These are phyloP conservation scores for Botrytis galanthina DNA, from an alignment of 2,329 filamentous ascomycete species.

Conservation along the genomic window DNA sequence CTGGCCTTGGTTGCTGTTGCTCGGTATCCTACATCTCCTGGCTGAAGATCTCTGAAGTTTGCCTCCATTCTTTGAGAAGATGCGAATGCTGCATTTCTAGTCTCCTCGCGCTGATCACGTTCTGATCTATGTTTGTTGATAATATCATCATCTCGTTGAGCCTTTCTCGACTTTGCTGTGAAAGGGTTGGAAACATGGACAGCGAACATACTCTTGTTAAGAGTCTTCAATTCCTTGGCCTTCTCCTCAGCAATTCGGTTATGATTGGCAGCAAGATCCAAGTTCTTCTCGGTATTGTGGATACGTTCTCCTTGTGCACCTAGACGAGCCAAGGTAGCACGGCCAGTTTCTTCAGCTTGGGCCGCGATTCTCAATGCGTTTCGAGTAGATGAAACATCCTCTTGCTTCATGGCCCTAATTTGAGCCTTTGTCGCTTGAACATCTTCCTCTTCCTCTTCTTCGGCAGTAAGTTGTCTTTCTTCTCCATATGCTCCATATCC, in stretches of 20 bases:
- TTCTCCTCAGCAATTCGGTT: constrained; percentile 76
- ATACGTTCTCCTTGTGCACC: constrained; percentile 77
- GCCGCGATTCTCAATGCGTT: constrained; percentile 68
- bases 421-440: constrained; percentile 71
- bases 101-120: constrained; percentile 62
- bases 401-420: constrained; percentile 72
- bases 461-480: constrained; percentile 75
- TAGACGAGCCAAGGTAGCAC: constrained; percentile 69
- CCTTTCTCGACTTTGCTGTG: constrained; percentile 63
- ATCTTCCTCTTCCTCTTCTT: constrained; percentile 70
- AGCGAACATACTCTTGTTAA: constrained; percentile 90
- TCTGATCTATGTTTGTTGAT: constrained; percentile 68
- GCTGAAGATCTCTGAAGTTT: constrained; percentile 46
- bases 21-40: constrained; percentile 36
- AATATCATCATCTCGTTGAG: constrained; percentile 64
- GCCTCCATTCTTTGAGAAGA: constrained; percentile 55
- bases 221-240: constrained; percentile 75
- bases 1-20: constrained; percentile 36
- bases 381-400: constrained; percentile 69
- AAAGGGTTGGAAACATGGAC: constrained; percentile 77
- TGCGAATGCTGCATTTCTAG: constrained; percentile 53
- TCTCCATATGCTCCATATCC: constrained; percentile 59
- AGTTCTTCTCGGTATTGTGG: constrained; percentile 77
- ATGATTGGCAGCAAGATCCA: constrained; percentile 76
- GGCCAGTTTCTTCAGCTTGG: constrained; percentile 68